Base-by-base conservation (phyloP, 371 early-diverging fungal species). In the Actinomortierella ambigua region DNA sequence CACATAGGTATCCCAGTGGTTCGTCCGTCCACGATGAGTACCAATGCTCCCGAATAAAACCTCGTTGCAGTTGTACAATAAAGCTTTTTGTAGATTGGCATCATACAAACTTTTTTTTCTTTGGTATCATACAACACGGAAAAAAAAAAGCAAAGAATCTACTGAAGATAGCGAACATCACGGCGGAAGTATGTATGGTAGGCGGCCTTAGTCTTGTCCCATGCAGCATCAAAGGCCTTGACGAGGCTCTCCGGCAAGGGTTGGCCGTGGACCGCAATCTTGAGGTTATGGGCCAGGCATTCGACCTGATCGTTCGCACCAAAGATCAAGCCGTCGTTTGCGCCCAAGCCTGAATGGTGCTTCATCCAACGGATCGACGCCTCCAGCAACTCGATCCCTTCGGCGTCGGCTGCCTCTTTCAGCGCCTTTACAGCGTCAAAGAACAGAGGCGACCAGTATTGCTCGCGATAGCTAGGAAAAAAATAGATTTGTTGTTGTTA, bases 331-430 rank as follows among this genome's bases (percentile, higher is more conserved):
- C 82, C 82, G 22, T 65, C 46, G 7, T 49, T 55, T 3, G 60
- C 65, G 61, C 80, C 75, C 3, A 89, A 57, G 50, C 78, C 76
- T 29, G 86, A 84, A 64, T 89, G 89, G 60, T 85, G 83, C 18
- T 79, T 77, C 62, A 86, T 65, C 89, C 89, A 89, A 15, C 87
- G 79, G 42, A 84, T 75, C 0, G 86, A 85, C 34, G 79, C 82
- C 23, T 82, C 82, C 14, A 77, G 69, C 4, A 80, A 53, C 3
- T 68, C 67, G 29, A 85, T 56, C 13, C 66, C 57, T 27, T 76
- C 71, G 1, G 66, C 58, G 15, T 53, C 63, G 17, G 77, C 69
- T 0, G 65, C 78, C 2, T 42, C 27, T 39, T 80, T 76, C 26
- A 86, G 61, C 15, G 55, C 53, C 8, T 68, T 68, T 6, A 86